Percentiles rank a stretch among this genome's conserved stretches.
phyloP scores from a whole-genome alignment of 2,329 filamentous ascomycete genomes.

The Ambrosiella cleistominuta region DNA sequence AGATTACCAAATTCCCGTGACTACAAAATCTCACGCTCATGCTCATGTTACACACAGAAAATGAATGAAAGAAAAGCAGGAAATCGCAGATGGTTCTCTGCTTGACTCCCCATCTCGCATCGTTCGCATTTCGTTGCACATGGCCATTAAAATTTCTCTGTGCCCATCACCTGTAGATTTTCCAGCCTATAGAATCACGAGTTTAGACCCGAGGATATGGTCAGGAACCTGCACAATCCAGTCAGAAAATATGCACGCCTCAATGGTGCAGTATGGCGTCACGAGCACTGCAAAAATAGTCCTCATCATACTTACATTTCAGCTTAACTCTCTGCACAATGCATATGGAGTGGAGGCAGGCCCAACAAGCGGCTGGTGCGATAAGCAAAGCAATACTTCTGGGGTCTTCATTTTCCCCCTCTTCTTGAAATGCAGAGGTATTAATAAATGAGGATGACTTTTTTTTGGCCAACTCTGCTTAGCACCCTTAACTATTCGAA shows the following conservation, averaged over 20 bases:
- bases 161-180: neutral
- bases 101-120: neutral
- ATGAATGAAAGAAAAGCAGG: neutral
- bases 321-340: too few relatives aligned
- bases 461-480: neutral
- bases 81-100: neutral
- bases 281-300: too few relatives aligned
- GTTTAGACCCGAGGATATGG: neutral
- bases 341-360: too few relatives aligned
- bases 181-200: neutral
- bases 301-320: too few relatives aligned
- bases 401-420: too few relatives aligned
- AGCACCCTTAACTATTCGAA: neutral
- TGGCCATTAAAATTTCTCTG: neutral
- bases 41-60: neutral
- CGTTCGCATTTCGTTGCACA: neutral
- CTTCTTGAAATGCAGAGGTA: neutral
- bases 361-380: too few relatives aligned
- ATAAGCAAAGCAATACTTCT: too few relatives aligned
- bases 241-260: neutral
- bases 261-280: neutral
- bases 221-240: neutral
- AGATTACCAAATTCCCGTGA: neutral
- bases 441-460: neutral
- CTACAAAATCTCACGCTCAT: neutral